Conservation (phyloP, 129 eudicot genomes). For the Gnaphalium uliginosum region DNA sequence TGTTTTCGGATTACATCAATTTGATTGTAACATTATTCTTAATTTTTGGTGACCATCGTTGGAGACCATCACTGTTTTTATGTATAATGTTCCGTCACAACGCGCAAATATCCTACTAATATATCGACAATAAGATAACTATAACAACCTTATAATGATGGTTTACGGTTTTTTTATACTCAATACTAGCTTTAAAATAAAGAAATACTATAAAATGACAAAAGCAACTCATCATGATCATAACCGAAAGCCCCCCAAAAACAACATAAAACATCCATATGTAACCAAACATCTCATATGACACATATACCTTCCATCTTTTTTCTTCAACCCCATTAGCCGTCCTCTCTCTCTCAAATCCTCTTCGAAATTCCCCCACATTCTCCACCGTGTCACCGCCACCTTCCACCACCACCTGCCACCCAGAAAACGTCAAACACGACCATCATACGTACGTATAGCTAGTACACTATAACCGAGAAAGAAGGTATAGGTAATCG, state of each 20-base stretch:
- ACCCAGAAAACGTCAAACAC: neutral
- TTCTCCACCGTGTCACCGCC: conserved; percentile 1
- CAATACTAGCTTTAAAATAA: too few species aligned
- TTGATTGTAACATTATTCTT: too few species aligned
- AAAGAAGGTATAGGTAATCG: conserved; percentile 21
- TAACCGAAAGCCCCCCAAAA: conserved; percentile 22
- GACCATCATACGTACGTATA: neutral
- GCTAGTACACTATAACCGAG: neutral
- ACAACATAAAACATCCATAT: conserved; percentile 29
- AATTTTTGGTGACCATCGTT: too few species aligned
- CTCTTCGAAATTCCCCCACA: conserved; percentile 15
- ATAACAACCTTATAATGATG: too few species aligned
- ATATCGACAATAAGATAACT: too few species aligned
- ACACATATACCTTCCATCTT: conserved; percentile 15
- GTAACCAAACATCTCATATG: conserved; percentile 30
- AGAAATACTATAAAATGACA: conserved; percentile 9
- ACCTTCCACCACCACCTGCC: neutral
- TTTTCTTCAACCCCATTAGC: neutral
- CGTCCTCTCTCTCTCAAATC: conserved; percentile 27
- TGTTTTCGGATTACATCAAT: too few species aligned
- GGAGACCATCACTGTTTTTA: too few species aligned
- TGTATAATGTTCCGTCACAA: too few species aligned
- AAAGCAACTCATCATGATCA: conserved; percentile 29
- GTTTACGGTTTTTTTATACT: too few species aligned
- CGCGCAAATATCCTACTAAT: too few species aligned